Evolutionary conservation across 2,329 filamentous ascomycete species (phyloP).

Genomic region (Penicillium expansum): DNA sequence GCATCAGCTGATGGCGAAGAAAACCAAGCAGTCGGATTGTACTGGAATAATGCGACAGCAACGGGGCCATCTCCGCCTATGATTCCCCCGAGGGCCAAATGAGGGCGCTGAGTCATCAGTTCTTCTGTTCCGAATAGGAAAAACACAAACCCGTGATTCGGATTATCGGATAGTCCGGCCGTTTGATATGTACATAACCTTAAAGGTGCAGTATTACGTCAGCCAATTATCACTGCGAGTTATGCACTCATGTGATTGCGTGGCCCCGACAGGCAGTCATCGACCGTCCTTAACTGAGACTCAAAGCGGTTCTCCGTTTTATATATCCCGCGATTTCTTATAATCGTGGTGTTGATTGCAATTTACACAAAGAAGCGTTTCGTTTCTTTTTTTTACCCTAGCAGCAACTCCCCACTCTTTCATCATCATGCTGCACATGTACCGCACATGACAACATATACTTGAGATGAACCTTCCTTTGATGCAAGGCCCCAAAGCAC

Average conservation of each 20-base stretch:
- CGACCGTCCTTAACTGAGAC: neutral
- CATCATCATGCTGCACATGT: slow-evolving; percentile 16
- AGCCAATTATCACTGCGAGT: neutral
- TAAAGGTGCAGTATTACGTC: slow-evolving; percentile 2
- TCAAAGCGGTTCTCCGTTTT: neutral
- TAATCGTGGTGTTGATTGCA: neutral
- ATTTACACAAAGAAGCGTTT: neutral
- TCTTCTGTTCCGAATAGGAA: neutral
- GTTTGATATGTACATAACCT: slow-evolving; percentile 1
- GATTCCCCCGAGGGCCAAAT: neutral
- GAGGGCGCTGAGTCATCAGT: slow-evolving; percentile 1
- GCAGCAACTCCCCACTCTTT: neutral
- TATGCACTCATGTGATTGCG: slow-evolving; percentile 12
- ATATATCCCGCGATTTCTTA: neutral
- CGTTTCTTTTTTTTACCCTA: neutral
- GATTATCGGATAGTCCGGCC: neutral
- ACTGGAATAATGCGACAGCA: slow-evolving; percentile 5
- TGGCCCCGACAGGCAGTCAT: slow-evolving; percentile 5
- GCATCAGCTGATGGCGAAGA: slow-evolving; percentile 7
- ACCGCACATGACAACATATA: slow-evolving; percentile 10
- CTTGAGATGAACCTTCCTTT: slow-evolving; percentile 20
- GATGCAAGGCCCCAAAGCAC: slow-evolving; percentile 9
- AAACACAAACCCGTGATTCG: neutral
- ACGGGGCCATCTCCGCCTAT: neutral
- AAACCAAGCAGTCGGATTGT: neutral